Conservation (phyloP, 495 filamentous ascomycete genomes). For the Lepidopterella palustris region DNA sequence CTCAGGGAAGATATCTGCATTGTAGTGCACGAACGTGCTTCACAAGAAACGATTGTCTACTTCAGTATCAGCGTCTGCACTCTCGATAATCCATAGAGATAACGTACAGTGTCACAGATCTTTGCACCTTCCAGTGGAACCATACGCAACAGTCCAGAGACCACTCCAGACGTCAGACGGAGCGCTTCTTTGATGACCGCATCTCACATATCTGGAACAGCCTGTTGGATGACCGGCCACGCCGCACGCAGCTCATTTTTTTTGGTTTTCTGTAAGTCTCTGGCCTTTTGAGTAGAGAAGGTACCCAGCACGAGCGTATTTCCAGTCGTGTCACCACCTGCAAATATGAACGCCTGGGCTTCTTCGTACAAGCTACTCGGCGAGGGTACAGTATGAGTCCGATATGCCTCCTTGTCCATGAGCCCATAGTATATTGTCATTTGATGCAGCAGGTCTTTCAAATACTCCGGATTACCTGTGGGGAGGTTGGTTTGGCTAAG, state of each 20-base stretch:
- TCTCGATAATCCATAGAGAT: background rate
- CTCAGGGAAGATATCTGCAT: conserved; percentile 6
- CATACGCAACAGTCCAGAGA: background rate
- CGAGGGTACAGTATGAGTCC: background rate
- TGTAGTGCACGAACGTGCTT: background rate
- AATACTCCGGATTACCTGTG: background rate
- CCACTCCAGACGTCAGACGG: background rate
- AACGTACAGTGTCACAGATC: background rate
- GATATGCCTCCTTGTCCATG: background rate
- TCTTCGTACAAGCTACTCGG: background rate
- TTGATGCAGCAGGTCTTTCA: background rate
- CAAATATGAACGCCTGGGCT: conserved; percentile 1
- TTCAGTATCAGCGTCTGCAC: background rate
- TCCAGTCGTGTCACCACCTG: conserved; percentile 7
- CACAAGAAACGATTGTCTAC: background rate
- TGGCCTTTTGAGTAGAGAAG: background rate
- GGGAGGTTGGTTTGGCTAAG: background rate
- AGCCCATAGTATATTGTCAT: background rate
- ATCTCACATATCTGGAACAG: background rate
- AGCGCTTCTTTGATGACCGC: background rate
- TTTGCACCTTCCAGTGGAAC: background rate
- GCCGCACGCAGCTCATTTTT: background rate
- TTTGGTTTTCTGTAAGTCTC: background rate
- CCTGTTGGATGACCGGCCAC: background rate
- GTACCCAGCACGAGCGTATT: background rate